phyloP scores from a whole-genome alignment of 202 grass and related monocot species.

The Carex arenaria region DNA sequence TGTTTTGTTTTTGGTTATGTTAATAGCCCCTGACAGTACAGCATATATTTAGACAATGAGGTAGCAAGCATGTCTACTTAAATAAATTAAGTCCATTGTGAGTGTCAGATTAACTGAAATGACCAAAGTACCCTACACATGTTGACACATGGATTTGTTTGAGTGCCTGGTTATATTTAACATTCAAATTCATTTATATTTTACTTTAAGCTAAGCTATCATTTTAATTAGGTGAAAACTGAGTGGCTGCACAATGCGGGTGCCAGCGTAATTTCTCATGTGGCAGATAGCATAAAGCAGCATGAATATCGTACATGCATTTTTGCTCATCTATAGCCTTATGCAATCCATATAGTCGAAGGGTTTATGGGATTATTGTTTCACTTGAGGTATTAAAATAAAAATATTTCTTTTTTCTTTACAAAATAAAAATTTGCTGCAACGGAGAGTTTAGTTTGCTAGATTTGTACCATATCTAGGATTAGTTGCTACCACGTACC shows the following conservation, averaged over 20 bases:
- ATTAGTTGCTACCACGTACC: neutral
- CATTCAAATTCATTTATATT: neutral
- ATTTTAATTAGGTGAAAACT: slow-evolving; percentile 57
- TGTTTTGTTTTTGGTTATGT: neutral
- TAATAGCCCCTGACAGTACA: neutral
- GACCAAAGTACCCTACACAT: neutral
- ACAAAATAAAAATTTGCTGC: neutral
- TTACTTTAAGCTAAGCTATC: neutral
- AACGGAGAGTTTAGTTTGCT: neutral
- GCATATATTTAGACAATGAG: neutral
- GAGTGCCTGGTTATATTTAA: neutral
- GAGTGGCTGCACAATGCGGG: slow-evolving; percentile 79
- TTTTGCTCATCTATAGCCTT: slow-evolving; percentile 39
- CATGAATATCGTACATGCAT: slow-evolving; percentile 42
- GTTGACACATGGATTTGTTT: neutral
- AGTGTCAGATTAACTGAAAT: neutral
- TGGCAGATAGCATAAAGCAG: slow-evolving; percentile 54
- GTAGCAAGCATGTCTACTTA: neutral
- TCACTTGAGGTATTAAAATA: neutral
- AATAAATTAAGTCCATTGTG: neutral
- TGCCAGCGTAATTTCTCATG: slow-evolving; percentile 65
- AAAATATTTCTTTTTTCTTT: neutral
- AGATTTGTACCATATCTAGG: neutral
- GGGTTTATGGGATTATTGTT: neutral
- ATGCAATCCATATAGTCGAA: neutral